Percentiles rank a stretch among this genome's conserved stretches.
phyloP scores from a whole-genome alignment of 2,329 filamentous ascomycete species.

The Huntiella decipiens region DNA sequence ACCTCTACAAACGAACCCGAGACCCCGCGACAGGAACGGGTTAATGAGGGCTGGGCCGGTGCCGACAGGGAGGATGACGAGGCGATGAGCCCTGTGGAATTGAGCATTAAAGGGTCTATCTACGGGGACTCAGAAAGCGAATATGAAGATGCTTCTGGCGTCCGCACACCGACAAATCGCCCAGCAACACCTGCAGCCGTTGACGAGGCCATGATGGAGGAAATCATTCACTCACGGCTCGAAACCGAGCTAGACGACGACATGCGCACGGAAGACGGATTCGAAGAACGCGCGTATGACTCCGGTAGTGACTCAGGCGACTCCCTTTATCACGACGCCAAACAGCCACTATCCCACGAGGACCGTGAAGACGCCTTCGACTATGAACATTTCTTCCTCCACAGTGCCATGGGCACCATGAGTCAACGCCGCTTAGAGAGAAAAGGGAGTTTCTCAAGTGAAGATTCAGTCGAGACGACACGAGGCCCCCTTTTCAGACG shows the following conservation, averaged over 20 bases:
- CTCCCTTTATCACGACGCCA: conserved; percentile 43
- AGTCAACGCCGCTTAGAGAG: conserved; percentile 30
- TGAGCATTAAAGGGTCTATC: not conserved
- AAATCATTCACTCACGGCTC: conserved; percentile 9
- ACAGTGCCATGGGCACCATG: conserved; percentile 73
- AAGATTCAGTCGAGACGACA: conserved; percentile 43
- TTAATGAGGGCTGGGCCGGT: conserved; percentile 4
- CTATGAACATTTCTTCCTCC: conserved; percentile 88
- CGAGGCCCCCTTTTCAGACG: conserved; percentile 29
- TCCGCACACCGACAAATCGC: conserved; percentile 4
- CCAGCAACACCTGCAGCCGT: conserved; percentile 1
- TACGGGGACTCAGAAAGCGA: conserved; percentile 14
- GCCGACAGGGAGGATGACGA: conserved; percentile 4
- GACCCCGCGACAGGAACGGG: conserved; percentile 12
- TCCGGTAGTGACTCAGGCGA: conserved; percentile 44
- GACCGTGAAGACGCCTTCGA: conserved; percentile 91
- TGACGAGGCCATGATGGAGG: conserved; percentile 1
- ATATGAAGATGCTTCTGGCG: conserved; percentile 13
- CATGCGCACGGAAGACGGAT: conserved; percentile 20
- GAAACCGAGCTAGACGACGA: conserved; percentile 21
- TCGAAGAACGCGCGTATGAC: conserved; percentile 20
- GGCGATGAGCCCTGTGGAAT: conserved; percentile 9
- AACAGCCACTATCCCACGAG: conserved; percentile 58
- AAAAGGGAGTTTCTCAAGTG: conserved; percentile 36
- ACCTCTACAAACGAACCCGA: conserved; percentile 17